Evolutionary conservation across 768 basidiomycete species (phyloP).

Genomic region (Boletus subcaerulescens): DNA sequence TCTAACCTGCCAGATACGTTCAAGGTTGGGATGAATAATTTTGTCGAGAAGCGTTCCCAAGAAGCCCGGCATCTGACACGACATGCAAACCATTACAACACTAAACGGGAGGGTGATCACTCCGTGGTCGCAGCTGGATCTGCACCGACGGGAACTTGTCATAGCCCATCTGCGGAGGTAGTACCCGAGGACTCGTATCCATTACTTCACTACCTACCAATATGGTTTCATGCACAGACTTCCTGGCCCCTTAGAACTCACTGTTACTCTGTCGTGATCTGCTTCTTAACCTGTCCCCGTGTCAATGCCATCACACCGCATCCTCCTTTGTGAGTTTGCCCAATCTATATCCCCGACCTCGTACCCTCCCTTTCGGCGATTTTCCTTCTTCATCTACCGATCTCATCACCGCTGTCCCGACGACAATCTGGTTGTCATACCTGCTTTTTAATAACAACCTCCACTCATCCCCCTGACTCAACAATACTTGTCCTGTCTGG

Average conservation of each 20-base stretch:
- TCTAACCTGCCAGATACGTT: conserved; percentile 14
- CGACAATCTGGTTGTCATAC: conserved; percentile 17
- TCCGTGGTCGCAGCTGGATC: conserved; percentile 27
- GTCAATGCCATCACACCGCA: conserved; percentile 31
- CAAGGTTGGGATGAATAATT: conserved; percentile 23
- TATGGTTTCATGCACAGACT: conserved; percentile 33
- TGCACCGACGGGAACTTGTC: conserved; percentile 27
- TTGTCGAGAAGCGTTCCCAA: conserved; percentile 14
- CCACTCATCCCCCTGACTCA: conserved; percentile 23
- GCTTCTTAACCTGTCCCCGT: conserved; percentile 30
- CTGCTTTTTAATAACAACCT: conserved; percentile 27
- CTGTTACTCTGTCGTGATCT: conserved; percentile 13
- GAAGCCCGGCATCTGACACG: conserved; percentile 18
- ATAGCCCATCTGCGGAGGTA: conserved; percentile 31
- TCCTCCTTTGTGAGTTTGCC: conserved; percentile 25
- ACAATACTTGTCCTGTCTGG: conserved; percentile 12
- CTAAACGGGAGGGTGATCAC: conserved; percentile 14
- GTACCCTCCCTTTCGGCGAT: conserved; percentile 22
- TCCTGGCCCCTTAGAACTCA: conserved; percentile 27
- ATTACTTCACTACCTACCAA: conserved; percentile 32
- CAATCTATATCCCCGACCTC: conserved; percentile 31
- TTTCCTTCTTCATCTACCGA: conserved; percentile 27
- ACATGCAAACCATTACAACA: conserved; percentile 3
- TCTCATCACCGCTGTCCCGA: conserved; percentile 24
- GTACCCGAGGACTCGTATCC: conserved; percentile 28